Percentiles rank a stretch among this genome's conserved stretches.
Evolutionary conservation across 2,329 filamentous ascomycete genomes (phyloP).

Genomic region (Metarhizium humberi): DNA sequence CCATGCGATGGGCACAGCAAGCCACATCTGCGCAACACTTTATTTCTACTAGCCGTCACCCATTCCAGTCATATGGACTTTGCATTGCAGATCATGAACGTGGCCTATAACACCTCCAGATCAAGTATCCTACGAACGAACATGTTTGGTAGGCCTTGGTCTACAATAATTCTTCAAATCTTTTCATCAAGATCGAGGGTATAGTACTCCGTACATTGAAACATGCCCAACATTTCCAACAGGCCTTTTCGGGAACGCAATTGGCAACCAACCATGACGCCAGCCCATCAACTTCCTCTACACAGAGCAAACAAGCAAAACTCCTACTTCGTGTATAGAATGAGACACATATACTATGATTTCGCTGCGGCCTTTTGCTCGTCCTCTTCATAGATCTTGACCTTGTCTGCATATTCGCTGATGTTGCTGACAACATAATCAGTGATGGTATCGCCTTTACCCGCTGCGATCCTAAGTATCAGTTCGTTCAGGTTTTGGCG

Average conservation of each 20-base stretch:
- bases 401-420: constrained; percentile 68
- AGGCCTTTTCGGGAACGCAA: neutral
- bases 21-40: neutral
- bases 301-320: neutral
- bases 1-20: neutral
- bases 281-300: neutral
- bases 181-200: neutral
- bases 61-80: neutral
- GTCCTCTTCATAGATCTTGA: constrained; percentile 68
- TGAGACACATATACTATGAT: neutral
- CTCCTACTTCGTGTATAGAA: neutral
- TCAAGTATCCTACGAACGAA: too few relatives aligned
- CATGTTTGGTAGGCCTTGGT: too few relatives aligned
- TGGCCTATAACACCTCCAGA: too few relatives aligned
- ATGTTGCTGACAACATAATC: constrained; percentile 77
- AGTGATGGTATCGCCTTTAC: constrained; percentile 69
- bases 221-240: neutral
- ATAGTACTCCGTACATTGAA: neutral
- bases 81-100: too few relatives aligned
- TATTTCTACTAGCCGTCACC: neutral
- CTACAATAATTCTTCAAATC: too few relatives aligned
- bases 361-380: constrained; percentile 1
- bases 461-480: constrained; percentile 76
- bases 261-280: neutral
- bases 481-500: constrained; percentile 84